Conservation (phyloP, 164 flowering plant species). For the Berberis thunbergii region DNA sequence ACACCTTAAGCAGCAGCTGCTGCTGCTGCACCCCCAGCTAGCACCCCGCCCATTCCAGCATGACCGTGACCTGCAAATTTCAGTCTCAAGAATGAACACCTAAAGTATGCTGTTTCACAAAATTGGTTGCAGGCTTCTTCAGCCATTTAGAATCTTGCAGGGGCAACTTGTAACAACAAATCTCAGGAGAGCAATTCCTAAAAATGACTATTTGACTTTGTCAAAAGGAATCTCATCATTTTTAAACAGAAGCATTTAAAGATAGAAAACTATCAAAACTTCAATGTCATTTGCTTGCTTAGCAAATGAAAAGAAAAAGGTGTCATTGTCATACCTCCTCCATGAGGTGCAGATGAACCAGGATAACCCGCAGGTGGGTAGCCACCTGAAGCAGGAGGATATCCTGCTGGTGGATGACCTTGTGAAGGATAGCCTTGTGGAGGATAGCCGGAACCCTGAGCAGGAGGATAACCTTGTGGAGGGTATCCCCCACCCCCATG, state of each 20-base stretch:
- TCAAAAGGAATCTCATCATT: too few relatives aligned
- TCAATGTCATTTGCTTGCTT: background rate
- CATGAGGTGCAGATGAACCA: conserved; percentile 3
- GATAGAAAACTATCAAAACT: background rate
- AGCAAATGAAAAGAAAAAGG: background rate
- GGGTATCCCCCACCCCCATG: conserved; percentile 9
- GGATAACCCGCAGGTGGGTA: conserved; percentile 14
- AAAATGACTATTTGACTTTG: too few relatives aligned
- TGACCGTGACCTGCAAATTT: conserved; percentile 11
- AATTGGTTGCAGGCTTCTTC: too few relatives aligned
- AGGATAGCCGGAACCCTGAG: conserved; percentile 6
- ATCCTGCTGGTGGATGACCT: conserved; percentile 8
- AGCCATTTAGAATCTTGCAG: background rate
- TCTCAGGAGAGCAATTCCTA: too few relatives aligned
- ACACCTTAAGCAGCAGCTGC: conserved; percentile 60
- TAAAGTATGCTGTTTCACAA: background rate
- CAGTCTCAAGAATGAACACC: background rate
- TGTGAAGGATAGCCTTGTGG: conserved; percentile 7
- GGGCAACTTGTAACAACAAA: too few relatives aligned
- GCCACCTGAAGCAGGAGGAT: conserved; percentile 6
- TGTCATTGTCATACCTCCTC: conserved; percentile 5
- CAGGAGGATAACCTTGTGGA: conserved; percentile 7
- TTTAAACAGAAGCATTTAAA: too few relatives aligned
- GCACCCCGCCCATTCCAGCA: conserved; percentile 28
- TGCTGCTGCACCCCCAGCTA: conserved; percentile 65